These are phyloP conservation scores for Pseudogymnoascus pannorum DNA, from an alignment of 2,329 filamentous ascomycete genomes.

Conservation along the genomic window DNA sequence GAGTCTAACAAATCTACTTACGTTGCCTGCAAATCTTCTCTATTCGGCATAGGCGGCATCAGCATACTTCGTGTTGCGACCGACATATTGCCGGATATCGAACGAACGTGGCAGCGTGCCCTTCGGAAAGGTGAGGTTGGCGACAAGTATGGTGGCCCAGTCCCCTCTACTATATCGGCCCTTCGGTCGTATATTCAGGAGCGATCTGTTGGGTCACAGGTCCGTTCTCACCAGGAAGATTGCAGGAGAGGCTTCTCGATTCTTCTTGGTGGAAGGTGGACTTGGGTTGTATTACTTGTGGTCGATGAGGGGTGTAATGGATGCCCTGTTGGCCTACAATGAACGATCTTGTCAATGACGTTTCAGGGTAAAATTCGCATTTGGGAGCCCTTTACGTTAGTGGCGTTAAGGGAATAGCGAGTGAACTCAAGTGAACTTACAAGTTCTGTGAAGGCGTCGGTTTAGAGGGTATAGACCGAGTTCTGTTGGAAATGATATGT, in stretches of 20 bases:
- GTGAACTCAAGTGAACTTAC: slow-evolving; percentile 3
- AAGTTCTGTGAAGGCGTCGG: background rate
- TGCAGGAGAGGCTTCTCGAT: background rate
- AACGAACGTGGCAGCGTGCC: slow-evolving; percentile 8
- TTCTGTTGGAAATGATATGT: slow-evolving; percentile 8
- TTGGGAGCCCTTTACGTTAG: background rate
- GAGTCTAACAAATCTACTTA: slow-evolving; percentile 35
- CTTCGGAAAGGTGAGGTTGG: background rate
- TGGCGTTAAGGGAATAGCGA: background rate
- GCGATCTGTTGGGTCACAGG: background rate
- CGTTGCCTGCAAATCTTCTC: slow-evolving; percentile 57
- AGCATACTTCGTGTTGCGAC: slow-evolving; percentile 11
- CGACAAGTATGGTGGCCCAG: background rate
- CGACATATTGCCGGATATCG: slow-evolving; percentile 11
- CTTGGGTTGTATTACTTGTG: background rate
- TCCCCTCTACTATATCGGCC: background rate
- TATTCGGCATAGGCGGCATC: slow-evolving; percentile 53
- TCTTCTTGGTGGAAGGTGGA: background rate
- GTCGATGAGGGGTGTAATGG: background rate
- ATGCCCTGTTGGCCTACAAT: background rate
- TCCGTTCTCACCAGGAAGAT: background rate
- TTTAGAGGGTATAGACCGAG: background rate
- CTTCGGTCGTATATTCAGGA: background rate
- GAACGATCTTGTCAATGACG: slow-evolving; percentile 8
- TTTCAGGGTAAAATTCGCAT: background rate